Evolutionary conservation across 148 eudicot genomes (phyloP).

Genomic region (Persicaria tinctoria): DNA sequence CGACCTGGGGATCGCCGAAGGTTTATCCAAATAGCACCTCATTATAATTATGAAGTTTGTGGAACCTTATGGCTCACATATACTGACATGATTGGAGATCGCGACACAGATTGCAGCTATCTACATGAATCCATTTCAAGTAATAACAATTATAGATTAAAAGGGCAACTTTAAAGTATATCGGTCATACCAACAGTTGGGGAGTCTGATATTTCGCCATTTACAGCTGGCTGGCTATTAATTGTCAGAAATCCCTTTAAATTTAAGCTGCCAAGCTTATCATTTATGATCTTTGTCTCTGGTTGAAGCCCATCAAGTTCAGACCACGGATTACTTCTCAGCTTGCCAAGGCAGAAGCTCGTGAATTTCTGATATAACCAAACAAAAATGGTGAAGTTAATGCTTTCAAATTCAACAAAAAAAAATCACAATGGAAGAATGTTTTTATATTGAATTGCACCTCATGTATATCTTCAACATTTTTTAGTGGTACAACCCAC

Average conservation of each 20-base stretch:
- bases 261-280: conserved; percentile 57
- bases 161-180: neutral
- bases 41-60: neutral
- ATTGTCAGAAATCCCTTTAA: conserved; percentile 82
- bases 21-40: neutral
- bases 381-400: conserved; percentile 5
- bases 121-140: neutral
- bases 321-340: conserved; percentile 91
- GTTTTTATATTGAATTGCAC: conserved; percentile 22
- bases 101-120: neutral
- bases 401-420: neutral
- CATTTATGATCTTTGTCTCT: conserved; percentile 81
- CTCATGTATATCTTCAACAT: conserved; percentile 67
- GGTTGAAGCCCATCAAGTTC: conserved; percentile 97
- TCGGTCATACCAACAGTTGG: conserved; percentile 62
- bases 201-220: conserved; percentile 80
- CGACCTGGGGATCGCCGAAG: neutral
- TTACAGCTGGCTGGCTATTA: conserved; percentile 95
- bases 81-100: neutral
- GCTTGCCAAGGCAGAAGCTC: conserved; percentile 73
- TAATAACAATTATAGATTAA: neutral
- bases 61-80: neutral
- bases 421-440: conserved; percentile 2
- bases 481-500: conserved; percentile 77
- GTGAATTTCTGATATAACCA: conserved; percentile 53